Base-by-base conservation (phyloP, 176 grass and related monocot genomes). In the Eragrostis nindensis region DNA sequence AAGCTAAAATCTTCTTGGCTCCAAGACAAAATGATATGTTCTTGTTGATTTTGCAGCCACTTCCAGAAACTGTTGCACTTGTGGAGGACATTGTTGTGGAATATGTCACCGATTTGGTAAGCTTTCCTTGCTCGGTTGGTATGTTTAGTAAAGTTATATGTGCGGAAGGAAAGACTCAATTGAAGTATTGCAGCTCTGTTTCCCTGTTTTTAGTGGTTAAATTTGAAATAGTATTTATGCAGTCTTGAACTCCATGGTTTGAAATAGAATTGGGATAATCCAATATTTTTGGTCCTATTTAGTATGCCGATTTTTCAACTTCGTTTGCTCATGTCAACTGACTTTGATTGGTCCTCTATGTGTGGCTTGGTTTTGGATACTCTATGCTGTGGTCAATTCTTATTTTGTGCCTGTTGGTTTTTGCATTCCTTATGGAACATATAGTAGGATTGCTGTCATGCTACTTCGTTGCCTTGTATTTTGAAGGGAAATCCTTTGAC, bases 31-130 rank as follows among this genome's bases (percentile, higher is more conserved):
- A 22, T 66, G 67, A 39, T 68, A 69, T 19, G n/a, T 75, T 76
- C 41, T 67, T 78, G 8, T 89, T 85, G 7, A 26, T 47, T 86
- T 91, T 85, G 47, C 90, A 99, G 96, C 96, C 96, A 68, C 88
- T 99, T 80, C 96, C 96, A 61, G 95, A 99, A 89, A 93, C 96
- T 6, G 86, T 99, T 77, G 84, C 96, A 14, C 89, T 99, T 73
- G 92, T 99, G 70, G 96, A 99, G 84, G 95, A 98, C 67, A 98
- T 98, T 81, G 92, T 93, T 61, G 86, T 92, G 0, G 95, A 98
- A 83, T 98, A 95, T 84, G 86, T 98, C 72, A 99, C 92, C 82
- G 96, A 99, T 73, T 62, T 99, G 84, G 96, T 98, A 99, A 59
- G 79, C 21, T 79, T 82, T 1, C 66, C 16, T 55, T 75, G 63